Base-by-base conservation (phyloP, 1,284 basidiomycete species). In the Leucoagaricus sp. region DNA sequence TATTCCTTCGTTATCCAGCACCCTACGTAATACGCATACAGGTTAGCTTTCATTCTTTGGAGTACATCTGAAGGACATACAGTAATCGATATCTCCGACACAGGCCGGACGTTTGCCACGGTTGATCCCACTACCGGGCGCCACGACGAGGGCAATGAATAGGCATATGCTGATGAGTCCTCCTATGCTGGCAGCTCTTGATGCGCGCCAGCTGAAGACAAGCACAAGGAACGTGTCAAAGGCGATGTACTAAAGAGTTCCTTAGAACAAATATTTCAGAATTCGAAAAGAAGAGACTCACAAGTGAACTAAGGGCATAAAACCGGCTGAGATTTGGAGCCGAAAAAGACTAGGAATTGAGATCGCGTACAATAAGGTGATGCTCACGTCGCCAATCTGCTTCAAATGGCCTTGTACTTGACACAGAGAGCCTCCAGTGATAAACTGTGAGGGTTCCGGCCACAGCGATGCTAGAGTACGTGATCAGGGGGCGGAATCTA, bases 1-100 rank as follows among this genome's bases (percentile, higher is more conserved):
- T 67, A 80, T 6, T 65, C 55, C 6, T 55, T 36, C 5, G 66
- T 64, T 49, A 81, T 80, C 78, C 78, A 80, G 57, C 79, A 81
- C 78, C 79, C 79, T 81, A 19, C 5, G 6, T 17, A n/a, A 25
- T 15, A 6, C 15, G 13, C n/a, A n/a, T 15, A 21, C 26, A 34
- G 7, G 29, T 48, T 38, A 48, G 45, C 33, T 28, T 13, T 17
- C 3, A 15, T 28, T 8, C 1, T 4, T 17, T 7, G 2, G 45
- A 38, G 45, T 13, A 47, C n/a, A 25, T 5, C n/a, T 10, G 13
- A 54, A n/a, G 36, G 17, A 13, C 40, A 21, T 31, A 58, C 50
- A 53, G 25, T 53, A 53, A 15, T 15, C 23, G 10, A 44, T 53
- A 13, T 41, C 25, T 3, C 57, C 57, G 19, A 53, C 49, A 19